phyloP scores from a whole-genome alignment of 345 rosid genomes.

The Raphanus sativus region DNA sequence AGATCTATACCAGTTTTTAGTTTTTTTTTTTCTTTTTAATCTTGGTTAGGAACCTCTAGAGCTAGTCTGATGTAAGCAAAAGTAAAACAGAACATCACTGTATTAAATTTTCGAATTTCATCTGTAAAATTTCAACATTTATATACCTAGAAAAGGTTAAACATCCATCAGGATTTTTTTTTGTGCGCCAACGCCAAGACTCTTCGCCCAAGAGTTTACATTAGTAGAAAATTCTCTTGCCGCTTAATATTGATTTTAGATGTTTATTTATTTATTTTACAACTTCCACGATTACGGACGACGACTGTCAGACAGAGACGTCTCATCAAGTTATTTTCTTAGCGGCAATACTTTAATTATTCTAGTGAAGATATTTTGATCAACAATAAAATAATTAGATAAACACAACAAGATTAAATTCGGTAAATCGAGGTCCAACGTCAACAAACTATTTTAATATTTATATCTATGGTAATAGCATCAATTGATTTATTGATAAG shows the following conservation, averaged over 20 bases:
- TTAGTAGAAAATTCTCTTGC: no score
- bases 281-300: background rate
- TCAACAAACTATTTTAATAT: background rate
- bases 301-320: no score
- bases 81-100: background rate
- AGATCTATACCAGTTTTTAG: background rate
- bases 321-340: background rate
- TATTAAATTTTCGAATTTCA: background rate
- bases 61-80: slow-evolving; percentile 1
- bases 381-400: background rate
- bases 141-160: background rate
- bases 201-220: no score
- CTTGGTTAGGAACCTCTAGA: background rate
- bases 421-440: background rate
- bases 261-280: background rate
- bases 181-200: no score
- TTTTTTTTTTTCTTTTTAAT: background rate
- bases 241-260: no score
- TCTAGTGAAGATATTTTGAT: background rate
- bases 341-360: background rate
- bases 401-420: background rate
- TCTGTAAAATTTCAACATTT: background rate
- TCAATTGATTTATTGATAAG: background rate
- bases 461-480: background rate
- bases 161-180: no score